Base-by-base conservation (phyloP, 352 stramenopile species). In the Plasmopara muralis region DNA sequence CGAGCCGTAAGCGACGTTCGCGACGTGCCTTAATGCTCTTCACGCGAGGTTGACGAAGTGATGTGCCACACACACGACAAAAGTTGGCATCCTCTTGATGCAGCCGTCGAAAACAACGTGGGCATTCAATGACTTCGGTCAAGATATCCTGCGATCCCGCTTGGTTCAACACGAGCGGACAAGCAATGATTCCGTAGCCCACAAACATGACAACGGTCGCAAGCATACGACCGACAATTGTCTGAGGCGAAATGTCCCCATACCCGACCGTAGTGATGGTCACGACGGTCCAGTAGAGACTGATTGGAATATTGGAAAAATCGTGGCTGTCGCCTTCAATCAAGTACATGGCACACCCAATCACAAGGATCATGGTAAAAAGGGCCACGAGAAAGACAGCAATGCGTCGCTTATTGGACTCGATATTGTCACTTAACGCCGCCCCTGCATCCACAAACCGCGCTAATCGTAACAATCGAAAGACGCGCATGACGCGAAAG, bases 211-310 rank as follows among this genome's bases (percentile, higher is more conserved):
- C 83, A 44, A 91, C 33, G 1, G 81, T 90, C 29, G 83, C 81
- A 4, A 95, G 55, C 55, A 95, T 75, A 13, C 85, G 83, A 4
- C 84, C 84, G 8, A 85, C 58, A 29, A 93, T 78, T 0, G 84
- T 90, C 47, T 89, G 65, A 14, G 84, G 84, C 1, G 81, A 81
- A 38, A 95, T 93, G 42, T 95, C 84, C 14, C 84, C 84, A 48
- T 92, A 93, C 0, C 84, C 84, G 15, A 95, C 84, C 0, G 84
- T 95, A 30, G 84, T 93, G 55, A 95, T 86, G 25, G 84, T 95
- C 53, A 93, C 80, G 25, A 93, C 79, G 2, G 83, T 88, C 80
- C 83, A 93, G 61, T 93, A 93, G 13, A 93, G 64, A 55, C 81
- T 92, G 43, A 90, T 77, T 7, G 83, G 83, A 53, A 93, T 93